Evolutionary conservation across 2,329 filamentous ascomycete genomes (phyloP), one percentile per base, ranked within the genome.

Genomic region (Cercospora berteroae): DNA sequence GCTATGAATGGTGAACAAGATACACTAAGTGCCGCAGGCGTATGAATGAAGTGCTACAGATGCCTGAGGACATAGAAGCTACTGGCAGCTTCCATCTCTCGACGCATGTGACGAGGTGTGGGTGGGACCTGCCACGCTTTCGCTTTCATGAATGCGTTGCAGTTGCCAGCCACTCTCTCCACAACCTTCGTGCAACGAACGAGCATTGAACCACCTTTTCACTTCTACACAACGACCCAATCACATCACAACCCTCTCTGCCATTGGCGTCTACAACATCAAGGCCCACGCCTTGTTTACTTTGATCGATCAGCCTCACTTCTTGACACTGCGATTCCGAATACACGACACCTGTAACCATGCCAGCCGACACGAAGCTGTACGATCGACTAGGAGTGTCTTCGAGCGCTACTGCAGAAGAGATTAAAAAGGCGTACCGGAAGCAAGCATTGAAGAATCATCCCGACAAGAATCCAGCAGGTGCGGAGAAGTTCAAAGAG

Each of bases 401-500:
- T 79, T 87, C 94, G 42, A 87, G 89, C 68, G 93, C 94, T 25
- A 86, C 88, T 25, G 92, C 96, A 81, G 94, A 97, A 77, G 94
- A 98, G 72, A 96, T 99, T 79, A 98, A 97, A 80, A 99, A 98
- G 80, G 95, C 89, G 67, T 97, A 97, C 80, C 87, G 91, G 70
- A 97, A 97, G 85, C 87, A 89, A 65, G 94, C 94, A 64, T 82
- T 98, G 48, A 79, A 79, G 71, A 94, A 89, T 82, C 95, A 99
- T 78, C 95, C 95, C 6, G 95, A 99, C 84, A 99, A 98, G 86
- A 99, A 98, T 85, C 89, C 93, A 31, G 83, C 88, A 62, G 92
- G 94, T 8, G 85, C 88, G 68, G 95, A 98, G 79, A 97, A 94
- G 81, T 99, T 99, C 86, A 99, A 99, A 83, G 95, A 98, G 80